These are phyloP conservation scores for Cercospora citrullina DNA, from an alignment of 2,329 filamentous ascomycete genomes.

Conservation along the genomic window DNA sequence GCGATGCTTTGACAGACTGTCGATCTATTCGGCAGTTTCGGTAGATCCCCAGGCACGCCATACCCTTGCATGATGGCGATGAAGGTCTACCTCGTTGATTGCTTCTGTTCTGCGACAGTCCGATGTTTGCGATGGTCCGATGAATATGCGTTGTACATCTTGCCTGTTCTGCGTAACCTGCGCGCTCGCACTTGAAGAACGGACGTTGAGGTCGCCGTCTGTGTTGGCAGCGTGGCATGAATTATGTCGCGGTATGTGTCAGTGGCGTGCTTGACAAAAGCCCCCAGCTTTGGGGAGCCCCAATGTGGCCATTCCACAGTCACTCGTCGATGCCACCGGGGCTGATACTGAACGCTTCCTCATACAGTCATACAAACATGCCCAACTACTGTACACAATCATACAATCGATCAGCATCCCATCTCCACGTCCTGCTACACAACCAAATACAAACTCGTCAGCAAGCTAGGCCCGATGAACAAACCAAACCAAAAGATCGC, in stretches of 20 bases:
- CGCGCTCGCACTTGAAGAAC: neutral
- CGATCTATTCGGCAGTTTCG: neutral
- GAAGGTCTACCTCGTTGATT: neutral
- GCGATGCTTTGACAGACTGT: neutral
- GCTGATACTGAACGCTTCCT: neutral
- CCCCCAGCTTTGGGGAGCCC: neutral
- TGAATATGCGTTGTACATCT: conserved; percentile 2
- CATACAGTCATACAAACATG: neutral
- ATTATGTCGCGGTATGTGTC: neutral
- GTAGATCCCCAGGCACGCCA: conserved; percentile 1
- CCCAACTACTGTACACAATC: neutral
- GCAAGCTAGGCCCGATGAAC: conserved; percentile 71
- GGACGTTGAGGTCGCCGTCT: neutral
- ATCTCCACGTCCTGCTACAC: conserved; percentile 12
- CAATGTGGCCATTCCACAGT: neutral
- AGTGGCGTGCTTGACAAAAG: neutral
- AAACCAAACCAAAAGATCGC: conserved; percentile 76
- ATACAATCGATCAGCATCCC: neutral
- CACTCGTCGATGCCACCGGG: neutral
- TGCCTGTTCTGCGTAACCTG: conserved; percentile 7
- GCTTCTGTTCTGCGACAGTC: neutral
- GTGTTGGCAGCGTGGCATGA: neutral
- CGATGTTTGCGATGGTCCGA: neutral
- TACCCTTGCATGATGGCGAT: neutral
- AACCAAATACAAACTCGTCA: conserved; percentile 55